Evolutionary conservation across 2,329 filamentous ascomycete species (phyloP), one percentile per base, ranked within the genome.

Genomic region (Ophiosphaerella herpotricha): DNA sequence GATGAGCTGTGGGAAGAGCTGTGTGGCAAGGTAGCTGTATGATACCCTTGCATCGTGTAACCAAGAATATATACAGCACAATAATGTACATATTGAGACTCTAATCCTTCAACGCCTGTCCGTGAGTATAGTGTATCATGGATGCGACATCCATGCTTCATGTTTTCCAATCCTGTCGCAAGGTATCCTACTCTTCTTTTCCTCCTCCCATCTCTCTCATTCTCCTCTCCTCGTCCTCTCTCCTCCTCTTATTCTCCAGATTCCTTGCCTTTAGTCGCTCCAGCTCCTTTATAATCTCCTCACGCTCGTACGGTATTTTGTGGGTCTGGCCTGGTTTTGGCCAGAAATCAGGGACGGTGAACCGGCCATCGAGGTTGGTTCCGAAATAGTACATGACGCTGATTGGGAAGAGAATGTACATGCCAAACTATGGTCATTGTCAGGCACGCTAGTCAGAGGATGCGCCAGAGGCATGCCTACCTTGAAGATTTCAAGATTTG

Each of bases 301-400:
- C 89, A 57, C 81, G 80, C 61, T 94, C 89, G 52, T 84, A 84
- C 1, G 90, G 90, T 39, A 94, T 83, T 66, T 82, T 84, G 75
- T 94, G 87, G 52, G 87, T 87, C 70, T 92, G 82, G 57, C 89
- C 86, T 4, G 85, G 80, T 67, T 87, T 90, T 24, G 94, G 94
- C 94, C 94, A 99, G 81, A 99, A 99, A 50, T 88, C 89, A 18
- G 89, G 86, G 1, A 97, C 90, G 40, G 83, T 78, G 80, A 99
- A 99, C 39, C 58, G 63, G 61, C 88, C 83, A 76, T 99, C 94
- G 71, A 99, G 90, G 75, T 99, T 99, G 48, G 92, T 96, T 72
- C 94, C 94, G 75, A 97, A 99, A 80, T 99, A 99, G 82, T 95
- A 97, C 94, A 99, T 99, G 81, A 94, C 92, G 65, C 90, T 91